Evolutionary conservation across 192 early-diverging fungal species (phyloP).

Genomic region (Coemansia sp.): DNA sequence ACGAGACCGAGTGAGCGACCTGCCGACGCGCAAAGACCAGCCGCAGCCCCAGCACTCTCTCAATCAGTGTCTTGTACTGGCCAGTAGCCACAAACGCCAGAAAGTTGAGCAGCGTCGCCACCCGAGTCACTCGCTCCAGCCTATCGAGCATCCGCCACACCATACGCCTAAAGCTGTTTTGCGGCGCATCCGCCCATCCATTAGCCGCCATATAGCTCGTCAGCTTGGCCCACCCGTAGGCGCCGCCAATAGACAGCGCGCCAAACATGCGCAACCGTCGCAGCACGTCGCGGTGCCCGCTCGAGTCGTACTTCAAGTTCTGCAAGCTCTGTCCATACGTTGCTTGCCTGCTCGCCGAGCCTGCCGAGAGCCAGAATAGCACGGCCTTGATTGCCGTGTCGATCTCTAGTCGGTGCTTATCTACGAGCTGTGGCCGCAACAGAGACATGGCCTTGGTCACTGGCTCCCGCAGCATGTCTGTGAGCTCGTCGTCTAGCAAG

Average conservation of each 20-base stretch:
- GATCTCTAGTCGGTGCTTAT: conserved; percentile 72
- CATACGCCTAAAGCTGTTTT: conserved; percentile 52
- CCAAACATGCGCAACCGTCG: conserved; percentile 42
- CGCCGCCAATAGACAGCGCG: conserved; percentile 65
- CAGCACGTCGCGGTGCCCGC: conserved; percentile 48
- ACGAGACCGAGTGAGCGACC: conserved; percentile 74
- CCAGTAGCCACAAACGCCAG: conserved; percentile 80
- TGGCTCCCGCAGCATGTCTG: conserved; percentile 74
- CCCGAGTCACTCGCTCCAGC: conserved; percentile 61
- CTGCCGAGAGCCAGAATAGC: conserved; percentile 74
- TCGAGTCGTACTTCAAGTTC: conserved; percentile 74
- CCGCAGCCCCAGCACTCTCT: conserved; percentile 77
- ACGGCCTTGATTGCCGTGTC: conserved; percentile 63
- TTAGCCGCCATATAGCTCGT: conserved; percentile 60
- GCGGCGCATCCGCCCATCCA: conserved; percentile 72
- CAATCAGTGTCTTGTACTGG: conserved; percentile 76
- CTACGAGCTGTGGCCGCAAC: conserved; percentile 51
- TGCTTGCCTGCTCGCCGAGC: conserved; percentile 60
- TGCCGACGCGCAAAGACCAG: conserved; percentile 78
- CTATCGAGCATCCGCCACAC: conserved; percentile 59
- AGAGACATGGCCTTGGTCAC: conserved; percentile 68
- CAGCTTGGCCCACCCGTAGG: conserved; percentile 65
- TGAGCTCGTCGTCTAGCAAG: conserved; percentile 74
- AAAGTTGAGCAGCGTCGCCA: conserved; percentile 75
- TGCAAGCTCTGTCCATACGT: conserved; percentile 82